Evolutionary conservation across 192 early-diverging fungal genomes (phyloP), one percentile per base, ranked within the genome.

Genomic region (Backusella tuberculispora): DNA sequence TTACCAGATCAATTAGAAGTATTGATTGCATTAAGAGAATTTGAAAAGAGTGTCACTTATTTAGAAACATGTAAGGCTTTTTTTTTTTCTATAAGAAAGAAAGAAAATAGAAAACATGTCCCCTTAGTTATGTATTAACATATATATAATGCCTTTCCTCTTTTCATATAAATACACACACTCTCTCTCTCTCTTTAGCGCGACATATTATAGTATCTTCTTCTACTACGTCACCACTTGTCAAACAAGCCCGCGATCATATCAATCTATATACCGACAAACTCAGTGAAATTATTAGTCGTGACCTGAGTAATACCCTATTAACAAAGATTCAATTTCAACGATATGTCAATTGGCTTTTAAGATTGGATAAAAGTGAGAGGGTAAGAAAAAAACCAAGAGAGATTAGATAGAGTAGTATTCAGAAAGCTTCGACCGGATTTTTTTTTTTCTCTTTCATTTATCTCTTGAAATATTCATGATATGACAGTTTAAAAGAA

Each of bases 1-100:
- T 87, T 96, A 63, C 85, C 92, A 6, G 96, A 98, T 80, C 90
- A 94, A 63, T 80, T 99, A 56, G 98, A 98, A 68, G 96, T 99
- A 8, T 80, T 92, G 37, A 97, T 99, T 85, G 97, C 96, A 0
- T 89, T 94, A 38, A 84, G 96, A 44, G 95, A 98, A 74, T 98
- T 98, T 82, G 91, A 94, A 44, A 76, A 81, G n/a, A 94, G 95
- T 7, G 94, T 95, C 3, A 76, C 77, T 5, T 78, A 84, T 53
- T 88, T 93, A 64, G 88, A 93, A 72, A 91, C 89, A 81, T 90
- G 89, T 89, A 71, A 68, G 45, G 29, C 1, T 34, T n/a, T n/a
- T n/a, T n/a, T n/a, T n/a, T n/a, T 0, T 34, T 34, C 29, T 34
- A 34, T 34, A 1, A 34, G 29, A 34, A 0, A 41, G 56, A 45